Evolutionary conservation across 1,284 basidiomycete genomes (phyloP).

Genomic region (Entoloma clypeatum): DNA sequence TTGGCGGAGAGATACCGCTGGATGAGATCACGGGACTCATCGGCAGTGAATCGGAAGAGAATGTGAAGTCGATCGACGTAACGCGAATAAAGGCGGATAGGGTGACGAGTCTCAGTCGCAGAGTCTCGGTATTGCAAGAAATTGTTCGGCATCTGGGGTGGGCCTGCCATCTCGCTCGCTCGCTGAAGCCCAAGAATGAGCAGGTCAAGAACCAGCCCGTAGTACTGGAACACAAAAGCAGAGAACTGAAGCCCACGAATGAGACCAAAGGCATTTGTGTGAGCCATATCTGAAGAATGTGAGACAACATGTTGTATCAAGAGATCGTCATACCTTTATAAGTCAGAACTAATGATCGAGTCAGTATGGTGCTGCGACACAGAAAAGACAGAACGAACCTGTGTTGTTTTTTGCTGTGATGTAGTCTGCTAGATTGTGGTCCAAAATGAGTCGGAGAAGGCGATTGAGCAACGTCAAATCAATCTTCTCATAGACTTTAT

Average conservation of each 20-base stretch:
- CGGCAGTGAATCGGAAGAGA: slow-evolving; percentile 97
- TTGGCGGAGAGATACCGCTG: slow-evolving; percentile 96
- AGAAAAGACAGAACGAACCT: slow-evolving; percentile 31
- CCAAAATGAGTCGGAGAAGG: slow-evolving; percentile 88
- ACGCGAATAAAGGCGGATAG: slow-evolving; percentile 92
- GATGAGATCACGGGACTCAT: slow-evolving; percentile 96
- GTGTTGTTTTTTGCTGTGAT: slow-evolving; percentile 98
- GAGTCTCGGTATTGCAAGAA: slow-evolving; percentile 95
- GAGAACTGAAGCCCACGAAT: slow-evolving; percentile 96
- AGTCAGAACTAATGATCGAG: slow-evolving; percentile 57
- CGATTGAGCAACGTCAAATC: slow-evolving; percentile 93
- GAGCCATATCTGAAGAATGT: slow-evolving; percentile 68
- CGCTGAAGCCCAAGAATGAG: slow-evolving; percentile 92
- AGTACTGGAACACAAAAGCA: slow-evolving; percentile 97
- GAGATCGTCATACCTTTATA: slow-evolving; percentile 73
- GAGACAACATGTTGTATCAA: slow-evolving; percentile 12
- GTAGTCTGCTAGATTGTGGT: slow-evolving; percentile 97
- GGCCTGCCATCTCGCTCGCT: slow-evolving; percentile 96
- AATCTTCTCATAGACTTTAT: slow-evolving; percentile 97
- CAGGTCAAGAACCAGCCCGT: slow-evolving; percentile 87
- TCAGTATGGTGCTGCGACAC: slow-evolving; percentile 5
- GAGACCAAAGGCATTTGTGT: slow-evolving; percentile 88
- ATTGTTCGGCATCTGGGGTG: slow-evolving; percentile 92
- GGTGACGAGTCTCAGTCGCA: slow-evolving; percentile 89
- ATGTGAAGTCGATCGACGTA: slow-evolving; percentile 94